A percentile compares a stretch with the other conserved stretches of the same genome.
Evolutionary conservation across 169 alveolate genomes (phyloP).

Genomic region (Babesia ovata): DNA sequence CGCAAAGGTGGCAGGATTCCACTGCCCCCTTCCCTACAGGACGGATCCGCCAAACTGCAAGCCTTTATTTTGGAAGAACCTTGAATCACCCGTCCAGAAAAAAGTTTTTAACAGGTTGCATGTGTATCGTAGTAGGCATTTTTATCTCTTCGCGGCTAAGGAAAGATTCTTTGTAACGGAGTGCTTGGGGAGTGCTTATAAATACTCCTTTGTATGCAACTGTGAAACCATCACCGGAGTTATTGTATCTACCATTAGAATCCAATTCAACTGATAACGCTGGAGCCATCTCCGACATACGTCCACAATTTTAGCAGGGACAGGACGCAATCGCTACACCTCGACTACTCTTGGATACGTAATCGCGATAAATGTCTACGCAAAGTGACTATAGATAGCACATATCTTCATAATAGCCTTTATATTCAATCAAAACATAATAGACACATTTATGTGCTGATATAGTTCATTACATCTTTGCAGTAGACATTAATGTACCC

Average conservation of each 20-base stretch:
- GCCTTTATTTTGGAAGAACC: not conserved
- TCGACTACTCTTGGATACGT: no score
- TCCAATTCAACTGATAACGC: not conserved
- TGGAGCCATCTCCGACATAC: no score
- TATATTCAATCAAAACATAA: no score
- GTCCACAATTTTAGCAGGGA: no score
- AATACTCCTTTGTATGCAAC: not conserved
- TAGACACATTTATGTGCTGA: no score
- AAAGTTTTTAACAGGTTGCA: not conserved
- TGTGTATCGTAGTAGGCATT: not conserved
- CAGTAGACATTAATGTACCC: no score
- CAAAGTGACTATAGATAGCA: no score
- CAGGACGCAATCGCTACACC: no score
- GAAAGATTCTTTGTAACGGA: not conserved
- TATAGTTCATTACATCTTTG: no score
- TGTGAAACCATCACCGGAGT: constrained; percentile 13
- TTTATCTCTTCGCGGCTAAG: not conserved
- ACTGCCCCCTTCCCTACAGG: constrained; percentile 38
- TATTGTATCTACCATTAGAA: constrained; percentile 2
- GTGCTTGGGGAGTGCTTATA: not conserved
- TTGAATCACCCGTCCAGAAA: not conserved
- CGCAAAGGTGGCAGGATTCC: constrained; percentile 8
- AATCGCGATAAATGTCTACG: no score
- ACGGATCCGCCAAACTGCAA: constrained; percentile 26
- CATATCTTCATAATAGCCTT: no score